Conservation (phyloP, 495 filamentous ascomycete genomes). For the Talaromyces thailandensis region DNA sequence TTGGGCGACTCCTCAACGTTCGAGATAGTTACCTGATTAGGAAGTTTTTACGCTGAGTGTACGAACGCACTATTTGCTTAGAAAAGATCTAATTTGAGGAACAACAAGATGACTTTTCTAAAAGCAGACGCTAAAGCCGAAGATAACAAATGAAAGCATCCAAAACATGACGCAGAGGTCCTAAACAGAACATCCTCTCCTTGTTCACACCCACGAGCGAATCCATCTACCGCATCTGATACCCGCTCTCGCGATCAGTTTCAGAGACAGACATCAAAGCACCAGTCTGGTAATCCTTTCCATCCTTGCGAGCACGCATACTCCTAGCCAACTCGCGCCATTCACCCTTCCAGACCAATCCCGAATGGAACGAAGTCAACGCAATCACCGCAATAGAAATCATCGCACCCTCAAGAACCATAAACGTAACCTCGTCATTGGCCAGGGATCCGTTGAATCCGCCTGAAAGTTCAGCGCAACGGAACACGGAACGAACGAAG, state of each 20-base stretch:
- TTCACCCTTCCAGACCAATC: slow-evolving; percentile 10
- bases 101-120: neutral
- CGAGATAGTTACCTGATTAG: neutral
- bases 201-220: neutral
- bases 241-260: neutral
- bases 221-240: neutral
- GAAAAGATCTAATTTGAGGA: neutral
- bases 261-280: neutral
- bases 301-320: neutral
- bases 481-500: slow-evolving; percentile 52
- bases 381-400: slow-evolving; percentile 47
- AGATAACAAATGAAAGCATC: neutral
- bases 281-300: neutral
- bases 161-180: neutral
- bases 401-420: slow-evolving; percentile 67
- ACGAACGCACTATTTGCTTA: neutral
- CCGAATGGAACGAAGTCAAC: slow-evolving; percentile 54
- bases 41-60: neutral
- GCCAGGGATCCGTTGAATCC: slow-evolving; percentile 53
- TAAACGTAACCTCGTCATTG: slow-evolving; percentile 51
- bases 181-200: neutral
- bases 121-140: neutral
- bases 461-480: slow-evolving; percentile 54
- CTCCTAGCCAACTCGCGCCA: slow-evolving; percentile 4
- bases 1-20: neutral